Evolutionary conservation across 2,329 filamentous ascomycete genomes (phyloP), one percentile per base, ranked within the genome.

Genomic region (Xylariaceae sp.): DNA sequence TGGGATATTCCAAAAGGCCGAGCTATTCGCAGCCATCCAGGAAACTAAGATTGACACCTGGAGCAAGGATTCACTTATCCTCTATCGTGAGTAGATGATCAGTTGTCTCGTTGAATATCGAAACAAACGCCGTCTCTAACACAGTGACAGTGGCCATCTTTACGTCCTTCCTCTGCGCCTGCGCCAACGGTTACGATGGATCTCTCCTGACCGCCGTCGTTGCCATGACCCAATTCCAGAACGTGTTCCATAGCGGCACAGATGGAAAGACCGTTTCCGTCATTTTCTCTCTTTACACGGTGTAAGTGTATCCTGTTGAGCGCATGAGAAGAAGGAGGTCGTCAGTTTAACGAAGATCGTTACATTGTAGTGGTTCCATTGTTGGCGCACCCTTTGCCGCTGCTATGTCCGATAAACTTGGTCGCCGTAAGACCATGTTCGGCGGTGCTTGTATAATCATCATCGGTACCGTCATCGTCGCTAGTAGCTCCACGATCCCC

Each of bases 131-230:
- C n/a, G n/a, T n/a, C n/a, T 16, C 37, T 46, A 6, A 45, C 37
- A 21, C 40, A 45, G 22, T 6, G 22, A 3, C 19, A 72, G 69
- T 67, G 44, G 61, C 66, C 46, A 67, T 75, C 39, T 73, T 74
- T 27, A 52, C 73, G 22, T 62, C 66, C 7, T 72, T 74, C 51
- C 71, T 69, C 58, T 72, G 71, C 48, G 66, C 70, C 32, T 73
- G 70, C 47, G 70, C 71, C 54, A 74, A 73, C 55, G 71, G 71
- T 48, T 74, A 73, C 52, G 71, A 74, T 62, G 67, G 60, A 61
- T 72, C 70, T 7, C 64, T 74, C 21, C 70, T 74, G 62, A 74
- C 64, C 5, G 60, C 55, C 40, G 67, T 74, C 50, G 63, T 69
- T 38, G 71, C 69, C 43, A 74, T 73, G 70, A n/a, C 58, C 0